Evolutionary conservation across 257 asterid species (phyloP), one percentile per base, ranked within the genome.

Genomic region (Eustoma russellianum): DNA sequence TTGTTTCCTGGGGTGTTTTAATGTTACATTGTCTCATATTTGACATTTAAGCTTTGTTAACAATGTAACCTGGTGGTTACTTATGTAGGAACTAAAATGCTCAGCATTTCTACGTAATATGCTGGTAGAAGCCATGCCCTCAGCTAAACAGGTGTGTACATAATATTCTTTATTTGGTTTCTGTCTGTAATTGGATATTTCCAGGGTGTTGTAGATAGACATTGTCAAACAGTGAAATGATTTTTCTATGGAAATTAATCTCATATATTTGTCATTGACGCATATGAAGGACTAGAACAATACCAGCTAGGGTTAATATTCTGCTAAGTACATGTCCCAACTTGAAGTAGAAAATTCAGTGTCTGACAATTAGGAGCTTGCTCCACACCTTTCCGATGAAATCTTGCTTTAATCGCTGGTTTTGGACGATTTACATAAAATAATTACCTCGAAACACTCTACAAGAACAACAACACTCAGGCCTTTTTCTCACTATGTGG

Each of bases 41-140:
- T 38, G 43, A 38, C 9, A 5, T 5, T 11, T 38, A 38, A 38
- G 43, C 9, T 38, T 10, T 38, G 12, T 7, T 38, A 5, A 38
- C 7, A 8, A 8, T 38, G 43, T 38, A 7, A 2, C 43, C 41
- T 18, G 9, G 19, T 59, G 38, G 33, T 17, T 33, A 17, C 40
- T 53, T 16, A 17, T 44, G 63, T 34, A 64, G 69, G 63, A 38
- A 41, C 17, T 56, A 43, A 24, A 33, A 33, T 60, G 46, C 43
- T 17, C 49, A 56, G 50, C 50, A 44, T 43, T 64, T 56, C 49
- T 17, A 43, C 41, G 58, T 30, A 15, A 30, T 47, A 35, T 24
- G 14, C 63, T 41, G 45, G 48, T 56, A 47, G 45, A 50, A 52
- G 33, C 59, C 45, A 64, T 64, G 63, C 69, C 63, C 2, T 64